These are phyloP conservation scores for Stemphylium beticola DNA, from an alignment of 2,329 filamentous ascomycete genomes.

Conservation along the genomic window DNA sequence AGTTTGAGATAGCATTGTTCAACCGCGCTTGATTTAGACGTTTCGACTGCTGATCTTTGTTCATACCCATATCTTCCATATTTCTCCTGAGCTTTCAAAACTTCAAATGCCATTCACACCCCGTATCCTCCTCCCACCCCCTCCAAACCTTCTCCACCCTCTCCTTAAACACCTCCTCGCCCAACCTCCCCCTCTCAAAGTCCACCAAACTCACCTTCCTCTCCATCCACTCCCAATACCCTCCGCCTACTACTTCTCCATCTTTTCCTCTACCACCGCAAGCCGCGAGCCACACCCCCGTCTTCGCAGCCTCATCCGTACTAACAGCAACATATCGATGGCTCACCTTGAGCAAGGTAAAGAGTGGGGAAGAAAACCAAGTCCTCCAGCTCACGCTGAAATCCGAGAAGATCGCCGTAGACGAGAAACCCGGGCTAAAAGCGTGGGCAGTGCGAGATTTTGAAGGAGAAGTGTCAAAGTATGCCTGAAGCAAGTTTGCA, in stretches of 20 bases:
- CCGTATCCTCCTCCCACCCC: constrained; percentile 18
- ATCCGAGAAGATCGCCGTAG: constrained; percentile 18
- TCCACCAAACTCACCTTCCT: constrained; percentile 16
- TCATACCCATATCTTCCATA: too few species aligned
- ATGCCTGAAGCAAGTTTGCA: constrained; percentile 11
- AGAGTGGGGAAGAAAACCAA: constrained; percentile 18
- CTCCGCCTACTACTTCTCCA: constrained; percentile 5
- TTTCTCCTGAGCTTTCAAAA: neutral
- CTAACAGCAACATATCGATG: constrained; percentile 14
- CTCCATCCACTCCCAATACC: constrained; percentile 19
- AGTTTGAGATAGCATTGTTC: too few species aligned
- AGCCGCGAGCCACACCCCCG: constrained; percentile 19
- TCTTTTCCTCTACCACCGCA: constrained; percentile 7
- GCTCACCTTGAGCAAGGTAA: constrained; percentile 13
- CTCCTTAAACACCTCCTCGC: constrained; percentile 2
- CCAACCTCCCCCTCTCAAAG: constrained; percentile 5
- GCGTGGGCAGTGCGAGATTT: constrained; percentile 10
- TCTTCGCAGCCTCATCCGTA: constrained; percentile 21
- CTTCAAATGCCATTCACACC: constrained; percentile 4
- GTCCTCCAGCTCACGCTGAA: constrained; percentile 13
- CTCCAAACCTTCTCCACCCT: constrained; percentile 7
- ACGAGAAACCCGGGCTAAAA: constrained; percentile 19
- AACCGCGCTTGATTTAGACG: too few species aligned
- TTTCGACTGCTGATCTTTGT: too few species aligned
- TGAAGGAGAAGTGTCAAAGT: neutral